These are phyloP conservation scores for Malus orientalis DNA, from an alignment of 306 rosid genomes.

Conservation along the genomic window DNA sequence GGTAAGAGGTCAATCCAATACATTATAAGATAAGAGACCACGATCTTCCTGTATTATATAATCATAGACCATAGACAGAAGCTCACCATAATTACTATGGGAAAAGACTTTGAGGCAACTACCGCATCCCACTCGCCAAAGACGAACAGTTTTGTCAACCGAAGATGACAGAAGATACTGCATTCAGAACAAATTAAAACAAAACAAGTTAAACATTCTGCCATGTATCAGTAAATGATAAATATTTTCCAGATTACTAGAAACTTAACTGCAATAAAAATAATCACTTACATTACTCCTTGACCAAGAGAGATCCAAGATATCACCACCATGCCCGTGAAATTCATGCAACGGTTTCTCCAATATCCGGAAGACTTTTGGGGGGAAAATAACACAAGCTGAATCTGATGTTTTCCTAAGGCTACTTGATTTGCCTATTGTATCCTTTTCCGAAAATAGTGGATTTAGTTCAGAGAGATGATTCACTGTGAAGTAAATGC, in stretches of 20 bases:
- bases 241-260: slow-evolving; percentile 1
- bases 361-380: slow-evolving; percentile 64
- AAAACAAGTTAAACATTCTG: slow-evolving; percentile 12
- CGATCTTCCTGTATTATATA: background rate
- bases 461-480: slow-evolving; percentile 72
- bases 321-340: slow-evolving; percentile 66
- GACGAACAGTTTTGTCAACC: slow-evolving; percentile 81
- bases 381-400: slow-evolving; percentile 76
- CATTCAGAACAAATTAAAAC: slow-evolving; percentile 10
- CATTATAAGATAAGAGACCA: slow-evolving; percentile 2
- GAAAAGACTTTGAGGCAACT: slow-evolving; percentile 73
- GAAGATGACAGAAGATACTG: slow-evolving; percentile 87
- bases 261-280: slow-evolving; percentile 3
- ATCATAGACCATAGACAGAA: slow-evolving; percentile 7
- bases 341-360: slow-evolving; percentile 84
- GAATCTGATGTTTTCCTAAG: slow-evolving; percentile 71
- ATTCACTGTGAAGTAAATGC: slow-evolving; percentile 77
- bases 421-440: slow-evolving; percentile 36
- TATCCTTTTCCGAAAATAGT: slow-evolving; percentile 61
- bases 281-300: slow-evolving; percentile 68
- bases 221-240: background rate
- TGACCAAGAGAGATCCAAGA: slow-evolving; percentile 94
- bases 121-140: slow-evolving; percentile 69
- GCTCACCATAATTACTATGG: slow-evolving; percentile 84
- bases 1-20: slow-evolving; percentile 13